Evolutionary conservation across 2,329 filamentous ascomycete genomes (phyloP), one percentile per base, ranked within the genome.

Genomic region (Fusarium falciforme): DNA sequence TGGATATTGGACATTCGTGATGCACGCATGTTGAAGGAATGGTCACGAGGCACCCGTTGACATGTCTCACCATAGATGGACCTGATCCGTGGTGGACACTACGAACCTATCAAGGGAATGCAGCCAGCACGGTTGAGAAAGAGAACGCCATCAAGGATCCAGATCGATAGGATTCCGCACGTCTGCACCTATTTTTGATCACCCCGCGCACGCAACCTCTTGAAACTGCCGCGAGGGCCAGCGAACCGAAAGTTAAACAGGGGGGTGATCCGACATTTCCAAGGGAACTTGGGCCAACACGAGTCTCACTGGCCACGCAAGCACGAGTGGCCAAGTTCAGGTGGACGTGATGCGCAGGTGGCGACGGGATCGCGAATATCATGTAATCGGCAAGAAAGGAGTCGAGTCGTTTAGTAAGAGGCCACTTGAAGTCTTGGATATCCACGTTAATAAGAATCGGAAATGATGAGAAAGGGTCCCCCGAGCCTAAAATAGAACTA

Each of bases 401-500:
- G 49, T 22, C 14, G 22, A 47, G 33, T 36, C 33, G 33, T 54
- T 54, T 20, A 22, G 29, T 55, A 31, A 33, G 52, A 57, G 52
- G 52, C 31, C 54, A 47, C 42, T 25, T 16, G 16, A 10, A 44
- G 35, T 47, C 20, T n/a, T 31, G 47, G 35, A 36, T 60, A 33
- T 60, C 60, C 65, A 65, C 68, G 70, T 72, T 69, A 64, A 60
- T 71, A 36, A 42, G 57, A 62, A 63, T n/a, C 20, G 35, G 57
- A 63, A 35, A 67, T 60, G 57, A 66, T 58, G 49, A 27, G 31
- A 65, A 33, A 61, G 55, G 63, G 57, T 54, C 33, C 57, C 40
- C 22, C 16, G 27, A n/a, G 25, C 64, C 66, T 35, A 72, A 73
- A 72, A 72, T 71, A 72, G 67, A 73, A 57, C 31, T 54, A 54